Evolutionary conservation across 2,329 filamentous ascomycete species (phyloP), one percentile per base, ranked within the genome.

Genomic region (Trichoderma cornu-damae): DNA sequence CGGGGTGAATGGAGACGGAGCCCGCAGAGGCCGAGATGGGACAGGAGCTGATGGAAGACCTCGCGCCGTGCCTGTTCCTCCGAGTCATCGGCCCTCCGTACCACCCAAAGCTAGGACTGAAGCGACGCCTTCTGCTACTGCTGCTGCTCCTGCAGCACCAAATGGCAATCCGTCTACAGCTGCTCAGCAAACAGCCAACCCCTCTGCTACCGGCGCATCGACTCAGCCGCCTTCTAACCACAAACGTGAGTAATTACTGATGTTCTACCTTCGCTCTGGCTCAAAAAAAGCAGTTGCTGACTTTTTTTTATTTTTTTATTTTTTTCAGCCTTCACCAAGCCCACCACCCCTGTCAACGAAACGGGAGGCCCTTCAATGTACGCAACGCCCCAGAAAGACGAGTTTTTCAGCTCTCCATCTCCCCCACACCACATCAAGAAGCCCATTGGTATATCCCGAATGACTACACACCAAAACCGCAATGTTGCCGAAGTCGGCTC

Each of bases 291-390:
- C n/a, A n/a, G n/a, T n/a, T n/a, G 40, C 49, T 55, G 18, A 57
- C 11, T 12, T 20, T n/a, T n/a, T n/a, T n/a, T n/a, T n/a, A n/a
- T n/a, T n/a, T n/a, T n/a, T n/a, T n/a, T n/a, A n/a, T n/a, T n/a
- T n/a, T n/a, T n/a, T n/a, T n/a, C n/a, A 58, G 59, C 22, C 60
- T 32, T 44, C n/a, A 28, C n/a, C 2, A 44, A 44, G 24, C 37
- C n/a, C 6, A 20, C 16, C 32, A 54, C 11, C 9, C 44, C 51
- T 28, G 57, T 34, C 30, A 55, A 55, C 16, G 57, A 40, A 37
- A 16, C 60, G 35, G 66, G 68, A 28, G 69, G 68, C 38, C 71
- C 74, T 61, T 75, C 76, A 73, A 76, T 79, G 79, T 81, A 81
- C 73, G 79, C 58, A 52, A 60, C 62, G 64, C 57, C 57, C 48